phyloP scores from a whole-genome alignment of 805 yeast genomes.

The Barnettozyma sp. region DNA sequence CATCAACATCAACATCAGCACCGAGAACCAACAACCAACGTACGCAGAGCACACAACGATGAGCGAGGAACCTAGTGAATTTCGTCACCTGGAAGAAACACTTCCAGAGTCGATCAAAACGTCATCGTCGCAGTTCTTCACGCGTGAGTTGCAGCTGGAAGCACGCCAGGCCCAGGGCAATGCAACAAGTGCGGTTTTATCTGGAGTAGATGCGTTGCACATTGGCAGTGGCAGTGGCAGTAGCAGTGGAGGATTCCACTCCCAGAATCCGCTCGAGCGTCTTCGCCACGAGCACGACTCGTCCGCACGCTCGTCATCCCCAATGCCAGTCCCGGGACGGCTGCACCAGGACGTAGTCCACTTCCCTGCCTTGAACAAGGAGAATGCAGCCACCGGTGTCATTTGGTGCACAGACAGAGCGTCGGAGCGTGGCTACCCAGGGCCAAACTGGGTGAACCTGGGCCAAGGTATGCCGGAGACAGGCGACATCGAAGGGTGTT shows the following conservation, averaged over 20 bases:
- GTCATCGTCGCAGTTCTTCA: constrained; percentile 22
- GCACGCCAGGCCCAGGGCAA: neutral
- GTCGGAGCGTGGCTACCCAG: constrained; percentile 43
- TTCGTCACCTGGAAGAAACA: constrained; percentile 21
- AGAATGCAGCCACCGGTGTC: constrained; percentile 56
- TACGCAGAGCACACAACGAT: too few species aligned
- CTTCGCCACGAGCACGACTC: constrained; percentile 4
- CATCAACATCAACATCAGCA: too few species aligned
- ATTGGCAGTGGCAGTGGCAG: too few species aligned
- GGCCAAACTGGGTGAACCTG: constrained; percentile 45
- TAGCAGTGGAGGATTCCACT: too few species aligned
- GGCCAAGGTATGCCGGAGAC: constrained; percentile 66
- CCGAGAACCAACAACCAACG: too few species aligned
- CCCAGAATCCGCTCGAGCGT: constrained; percentile 5
- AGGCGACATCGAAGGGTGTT: constrained; percentile 53
- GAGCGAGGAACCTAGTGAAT: constrained; percentile 8
- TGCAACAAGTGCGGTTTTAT: neutral
- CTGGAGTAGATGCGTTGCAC: neutral
- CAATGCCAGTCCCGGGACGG: constrained; percentile 46
- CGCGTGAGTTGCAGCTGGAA: constrained; percentile 5
- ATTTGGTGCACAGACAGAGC: constrained; percentile 62
- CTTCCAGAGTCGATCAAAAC: constrained; percentile 24
- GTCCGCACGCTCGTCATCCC: constrained; percentile 29
- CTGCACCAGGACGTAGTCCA: constrained; percentile 36
- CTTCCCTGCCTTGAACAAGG: constrained; percentile 53